Percentiles rank a stretch among this genome's conserved stretches.
Conservation (phyloP, 192 early-diverging fungal genomes). For the Mortierella antarctica region DNA sequence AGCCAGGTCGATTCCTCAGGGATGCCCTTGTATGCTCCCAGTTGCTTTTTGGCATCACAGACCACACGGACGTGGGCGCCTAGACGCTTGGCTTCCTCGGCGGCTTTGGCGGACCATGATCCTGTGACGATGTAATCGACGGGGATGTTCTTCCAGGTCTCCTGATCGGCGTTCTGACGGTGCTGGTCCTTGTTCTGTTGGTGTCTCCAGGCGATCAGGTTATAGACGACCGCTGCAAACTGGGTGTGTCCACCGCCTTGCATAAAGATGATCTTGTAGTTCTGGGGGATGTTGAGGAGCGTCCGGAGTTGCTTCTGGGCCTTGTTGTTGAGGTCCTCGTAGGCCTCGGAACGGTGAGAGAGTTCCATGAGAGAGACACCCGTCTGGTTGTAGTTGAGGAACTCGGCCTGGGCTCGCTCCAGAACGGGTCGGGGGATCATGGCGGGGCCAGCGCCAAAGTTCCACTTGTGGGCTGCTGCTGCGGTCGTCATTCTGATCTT, state of each 20-base stretch:
- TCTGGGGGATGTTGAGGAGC: constrained; percentile 84
- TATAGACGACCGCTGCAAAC: constrained; percentile 92
- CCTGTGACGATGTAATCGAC: constrained; percentile 95
- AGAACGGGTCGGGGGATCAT: constrained; percentile 87
- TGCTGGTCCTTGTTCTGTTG: constrained; percentile 46
- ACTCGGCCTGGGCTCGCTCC: constrained; percentile 81
- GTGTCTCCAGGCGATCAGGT: constrained; percentile 77
- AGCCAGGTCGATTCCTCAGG: constrained; percentile 72
- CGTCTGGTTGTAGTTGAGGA: constrained; percentile 83
- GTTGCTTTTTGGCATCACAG: constrained; percentile 70
- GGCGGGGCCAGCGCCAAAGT: constrained; percentile 94
- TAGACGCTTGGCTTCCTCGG: constrained; percentile 83
- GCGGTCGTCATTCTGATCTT: constrained; percentile 5
- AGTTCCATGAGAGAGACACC: constrained; percentile 96
- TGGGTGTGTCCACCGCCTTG: constrained; percentile 96
- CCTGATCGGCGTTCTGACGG: constrained; percentile 4
- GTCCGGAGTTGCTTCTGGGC: constrained; percentile 79
- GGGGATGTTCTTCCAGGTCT: constrained; percentile 55
- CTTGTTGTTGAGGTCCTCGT: constrained; percentile 76
- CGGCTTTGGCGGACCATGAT: constrained; percentile 89
- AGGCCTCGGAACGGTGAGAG: constrained; percentile 91
- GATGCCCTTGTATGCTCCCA: constrained; percentile 65
- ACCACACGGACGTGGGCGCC: constrained; percentile 88
- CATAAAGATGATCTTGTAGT: constrained; percentile 93
- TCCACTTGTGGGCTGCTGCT: constrained; percentile 60